Percentiles rank a stretch among this genome's conserved stretches.
These are phyloP conservation scores for Apophysomyces sp. DNA, from an alignment of 371 early-diverging fungal species.

Conservation along the genomic window DNA sequence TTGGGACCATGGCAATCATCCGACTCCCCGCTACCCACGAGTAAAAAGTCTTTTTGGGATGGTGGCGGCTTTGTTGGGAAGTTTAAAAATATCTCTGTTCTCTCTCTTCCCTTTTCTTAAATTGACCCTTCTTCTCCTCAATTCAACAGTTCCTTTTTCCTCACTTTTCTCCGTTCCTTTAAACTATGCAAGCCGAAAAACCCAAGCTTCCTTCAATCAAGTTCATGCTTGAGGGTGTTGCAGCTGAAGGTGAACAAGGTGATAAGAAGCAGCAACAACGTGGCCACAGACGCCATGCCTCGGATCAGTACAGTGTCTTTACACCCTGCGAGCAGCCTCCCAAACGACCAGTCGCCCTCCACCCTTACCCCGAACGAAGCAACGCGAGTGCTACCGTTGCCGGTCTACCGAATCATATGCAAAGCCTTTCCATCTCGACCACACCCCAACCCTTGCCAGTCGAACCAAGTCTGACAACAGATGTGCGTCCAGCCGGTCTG, in stretches of 20 bases:
- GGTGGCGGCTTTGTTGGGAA: neutral
- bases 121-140: slow-evolving; percentile 7
- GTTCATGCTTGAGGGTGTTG: slow-evolving; percentile 23
- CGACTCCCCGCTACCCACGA: slow-evolving; percentile 2
- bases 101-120: neutral
- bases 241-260: slow-evolving; percentile 5
- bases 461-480: slow-evolving; percentile 10
- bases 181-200: slow-evolving; percentile 18
- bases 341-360: neutral
- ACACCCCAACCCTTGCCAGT: slow-evolving; percentile 12
- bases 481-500: slow-evolving; percentile 1
- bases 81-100: slow-evolving; percentile 1
- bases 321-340: neutral
- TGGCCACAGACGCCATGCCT: slow-evolving; percentile 28
- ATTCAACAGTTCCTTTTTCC: slow-evolving; percentile 5
- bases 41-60: neutral
- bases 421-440: slow-evolving; percentile 17
- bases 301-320: slow-evolving; percentile 1
- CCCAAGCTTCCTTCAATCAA: slow-evolving; percentile 27
- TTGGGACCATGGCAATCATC: neutral
- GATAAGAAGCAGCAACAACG: neutral
- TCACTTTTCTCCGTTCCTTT: slow-evolving; percentile 7
- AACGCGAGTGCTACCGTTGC: neutral
- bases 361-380: slow-evolving; percentile 3
- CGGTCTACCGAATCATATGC: slow-evolving; percentile 10